Conservation (phyloP, 176 grass and related monocot species). For the Eleusine coracana region DNA sequence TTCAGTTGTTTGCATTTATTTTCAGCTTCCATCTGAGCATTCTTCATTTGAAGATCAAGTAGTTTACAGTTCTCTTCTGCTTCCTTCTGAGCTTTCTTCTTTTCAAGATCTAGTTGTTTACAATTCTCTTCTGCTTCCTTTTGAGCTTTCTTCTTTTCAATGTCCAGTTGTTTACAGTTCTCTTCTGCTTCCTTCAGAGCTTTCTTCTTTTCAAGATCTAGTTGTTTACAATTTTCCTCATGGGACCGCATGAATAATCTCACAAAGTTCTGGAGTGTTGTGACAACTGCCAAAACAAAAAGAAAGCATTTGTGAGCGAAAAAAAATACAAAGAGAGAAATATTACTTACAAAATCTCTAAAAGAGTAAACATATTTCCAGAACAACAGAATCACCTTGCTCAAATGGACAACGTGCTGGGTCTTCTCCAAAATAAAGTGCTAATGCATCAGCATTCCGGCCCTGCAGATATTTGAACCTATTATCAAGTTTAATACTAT, state of each 20-base stretch:
- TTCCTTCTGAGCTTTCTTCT: conserved; percentile 64
- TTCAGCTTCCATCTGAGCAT: conserved; percentile 51
- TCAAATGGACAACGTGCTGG: conserved; percentile 90
- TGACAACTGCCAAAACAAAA: conserved; percentile 63
- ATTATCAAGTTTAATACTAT: background rate
- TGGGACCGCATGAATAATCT: conserved; percentile 82
- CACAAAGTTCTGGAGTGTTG: conserved; percentile 81
- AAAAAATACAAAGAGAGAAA: conserved; percentile 17
- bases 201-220: conserved; percentile 93
- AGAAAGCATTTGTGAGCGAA: conserved; percentile 21
- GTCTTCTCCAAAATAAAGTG: conserved; percentile 99
- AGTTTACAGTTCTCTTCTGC: conserved; percentile 71
- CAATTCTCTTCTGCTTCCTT: conserved; percentile 82
- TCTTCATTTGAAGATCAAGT: conserved; percentile 66
- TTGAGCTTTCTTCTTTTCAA: conserved; percentile 88
- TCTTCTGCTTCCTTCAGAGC: conserved; percentile 79
- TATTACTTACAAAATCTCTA: background rate
- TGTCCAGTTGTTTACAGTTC: conserved; percentile 78
- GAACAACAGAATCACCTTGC: conserved; percentile 61
- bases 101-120: conserved; percentile 67
- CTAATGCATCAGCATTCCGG: conserved; percentile 94
- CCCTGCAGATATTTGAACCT: conserved; percentile 56
- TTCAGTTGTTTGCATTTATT: conserved; percentile 81
- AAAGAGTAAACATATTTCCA: conserved; percentile 22
- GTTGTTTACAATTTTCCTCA: conserved; percentile 88